Conservation (phyloP, 2,329 filamentous ascomycete species). For the Rhynchosporium agropyri region DNA sequence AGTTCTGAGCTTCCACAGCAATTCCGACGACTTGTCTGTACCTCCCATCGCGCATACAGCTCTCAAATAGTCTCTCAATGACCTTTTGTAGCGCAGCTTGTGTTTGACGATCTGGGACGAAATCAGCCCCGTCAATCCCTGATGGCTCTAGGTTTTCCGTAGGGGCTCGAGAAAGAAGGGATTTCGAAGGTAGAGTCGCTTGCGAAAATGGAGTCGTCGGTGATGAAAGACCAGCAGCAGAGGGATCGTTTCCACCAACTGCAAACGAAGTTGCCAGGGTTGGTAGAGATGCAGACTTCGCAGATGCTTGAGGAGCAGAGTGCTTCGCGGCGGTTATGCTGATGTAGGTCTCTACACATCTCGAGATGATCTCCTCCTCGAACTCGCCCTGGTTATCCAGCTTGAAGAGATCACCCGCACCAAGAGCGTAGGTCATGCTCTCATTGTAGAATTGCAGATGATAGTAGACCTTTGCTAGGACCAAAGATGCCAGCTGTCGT, state of each 20-base stretch:
- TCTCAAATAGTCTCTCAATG: slow-evolving; percentile 88
- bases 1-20: slow-evolving; percentile 89
- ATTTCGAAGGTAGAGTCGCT: slow-evolving; percentile 90
- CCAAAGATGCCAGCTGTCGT: slow-evolving; percentile 88
- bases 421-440: slow-evolving; percentile 97
- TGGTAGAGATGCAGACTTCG: slow-evolving; percentile 53
- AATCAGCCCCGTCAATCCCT: slow-evolving; percentile 45
- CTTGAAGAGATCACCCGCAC: slow-evolving; percentile 92
- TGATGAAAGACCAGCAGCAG: slow-evolving; percentile 66
- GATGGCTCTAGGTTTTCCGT: slow-evolving; percentile 59
- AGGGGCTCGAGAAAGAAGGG: slow-evolving; percentile 83
- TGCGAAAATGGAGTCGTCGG: slow-evolving; percentile 96
- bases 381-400: slow-evolving; percentile 90
- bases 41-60: slow-evolving; percentile 80
- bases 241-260: slow-evolving; percentile 65
- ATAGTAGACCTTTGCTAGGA: slow-evolving; percentile 98
- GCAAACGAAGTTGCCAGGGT: slow-evolving; percentile 77
- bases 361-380: slow-evolving; percentile 98
- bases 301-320: slow-evolving; percentile 53
- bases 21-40: slow-evolving; percentile 98
- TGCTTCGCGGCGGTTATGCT: slow-evolving; percentile 66
- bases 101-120: slow-evolving; percentile 66
- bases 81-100: slow-evolving; percentile 80
- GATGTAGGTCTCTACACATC: slow-evolving; percentile 98
- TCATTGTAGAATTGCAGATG: slow-evolving; percentile 99